These are phyloP conservation scores for Amorphotheca resinae DNA, from an alignment of 495 filamentous ascomycete genomes.

Conservation along the genomic window DNA sequence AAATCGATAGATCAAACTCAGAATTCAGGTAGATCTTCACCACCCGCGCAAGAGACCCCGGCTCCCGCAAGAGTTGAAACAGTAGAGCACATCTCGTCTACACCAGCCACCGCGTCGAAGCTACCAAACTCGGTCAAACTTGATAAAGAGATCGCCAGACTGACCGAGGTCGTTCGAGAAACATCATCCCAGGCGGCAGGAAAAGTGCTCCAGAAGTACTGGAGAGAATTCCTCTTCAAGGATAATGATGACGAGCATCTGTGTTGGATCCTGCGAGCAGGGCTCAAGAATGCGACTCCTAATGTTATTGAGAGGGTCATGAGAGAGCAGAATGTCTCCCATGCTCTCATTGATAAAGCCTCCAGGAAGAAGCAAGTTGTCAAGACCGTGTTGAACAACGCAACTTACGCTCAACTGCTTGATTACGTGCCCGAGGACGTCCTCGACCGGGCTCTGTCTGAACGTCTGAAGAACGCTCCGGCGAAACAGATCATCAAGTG, in stretches of 20 bases:
- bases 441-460: slow-evolving; percentile 1
- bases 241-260: slow-evolving; percentile 11
- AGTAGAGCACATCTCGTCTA: no score
- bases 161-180: slow-evolving; percentile 6
- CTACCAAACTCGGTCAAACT: slow-evolving; percentile 7
- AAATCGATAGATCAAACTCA: no score
- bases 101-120: no score
- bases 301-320: slow-evolving; percentile 7
- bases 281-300: slow-evolving; percentile 12
- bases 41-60: no score
- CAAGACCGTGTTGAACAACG: background rate
- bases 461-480: slow-evolving; percentile 2
- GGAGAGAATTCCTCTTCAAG: slow-evolving; percentile 13
- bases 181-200: slow-evolving; percentile 10
- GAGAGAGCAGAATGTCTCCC: background rate
- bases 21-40: no score
- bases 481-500: slow-evolving; percentile 7
- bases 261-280: slow-evolving; percentile 10
- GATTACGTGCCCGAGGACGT: slow-evolving; percentile 1
- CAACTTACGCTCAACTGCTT: background rate
- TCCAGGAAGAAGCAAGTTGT: background rate
- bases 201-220: slow-evolving; percentile 9
- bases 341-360: background rate
- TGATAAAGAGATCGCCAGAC: slow-evolving; percentile 7
- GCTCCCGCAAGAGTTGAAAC: no score